These are phyloP conservation scores for Penicillium maclennaniae DNA, from an alignment of 495 filamentous ascomycete genomes.

Conservation along the genomic window DNA sequence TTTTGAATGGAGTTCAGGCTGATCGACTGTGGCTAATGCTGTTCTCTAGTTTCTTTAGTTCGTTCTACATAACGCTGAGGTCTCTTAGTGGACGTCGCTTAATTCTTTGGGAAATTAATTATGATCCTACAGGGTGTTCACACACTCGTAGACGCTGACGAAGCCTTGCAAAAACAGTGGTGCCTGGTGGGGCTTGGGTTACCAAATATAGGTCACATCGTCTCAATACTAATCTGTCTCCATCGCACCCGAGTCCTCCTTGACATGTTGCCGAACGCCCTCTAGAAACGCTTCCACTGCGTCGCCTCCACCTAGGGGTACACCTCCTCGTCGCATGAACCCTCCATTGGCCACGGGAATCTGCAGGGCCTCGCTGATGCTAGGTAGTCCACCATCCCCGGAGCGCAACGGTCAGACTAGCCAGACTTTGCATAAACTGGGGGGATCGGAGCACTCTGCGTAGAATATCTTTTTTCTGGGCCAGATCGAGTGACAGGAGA, in stretches of 20 bases:
- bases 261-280: constrained; percentile 75
- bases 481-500: constrained; percentile 65
- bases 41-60: not conserved
- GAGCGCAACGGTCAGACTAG: constrained; percentile 79
- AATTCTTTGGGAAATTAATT: not conserved
- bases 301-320: constrained; percentile 84
- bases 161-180: constrained; percentile 15
- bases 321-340: constrained; percentile 61
- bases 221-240: constrained; percentile 40
- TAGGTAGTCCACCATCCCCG: constrained; percentile 91
- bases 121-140: not conserved
- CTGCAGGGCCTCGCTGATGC: constrained; percentile 78
- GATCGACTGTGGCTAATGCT: not conserved
- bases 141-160: constrained; percentile 13
- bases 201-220: constrained; percentile 22
- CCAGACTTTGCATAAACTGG: constrained; percentile 83
- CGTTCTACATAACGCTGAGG: not conserved
- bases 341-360: constrained; percentile 80
- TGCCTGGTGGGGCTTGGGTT: constrained; percentile 20
- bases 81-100: not conserved
- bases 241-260: constrained; percentile 42
- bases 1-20: not conserved
- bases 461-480: constrained; percentile 78
- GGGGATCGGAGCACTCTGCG: constrained; percentile 82
- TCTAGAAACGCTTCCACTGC: constrained; percentile 87